Evolutionary conservation across 345 rosid species (phyloP).

Genomic region (Gossypium turneri): DNA sequence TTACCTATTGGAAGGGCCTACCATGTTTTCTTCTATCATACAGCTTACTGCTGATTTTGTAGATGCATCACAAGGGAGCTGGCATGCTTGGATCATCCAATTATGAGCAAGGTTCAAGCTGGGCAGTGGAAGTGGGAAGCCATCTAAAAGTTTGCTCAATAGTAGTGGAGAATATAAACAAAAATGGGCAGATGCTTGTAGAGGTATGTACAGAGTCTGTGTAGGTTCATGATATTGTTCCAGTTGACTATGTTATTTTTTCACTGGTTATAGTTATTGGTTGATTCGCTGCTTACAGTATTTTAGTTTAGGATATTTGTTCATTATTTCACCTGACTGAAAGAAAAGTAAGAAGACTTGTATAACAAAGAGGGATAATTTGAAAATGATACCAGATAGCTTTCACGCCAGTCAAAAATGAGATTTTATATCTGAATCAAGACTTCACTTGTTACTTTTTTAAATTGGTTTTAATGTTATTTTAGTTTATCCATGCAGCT

Average conservation of each 20-base stretch:
- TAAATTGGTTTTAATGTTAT: conserved; percentile 6
- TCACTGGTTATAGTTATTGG: neutral
- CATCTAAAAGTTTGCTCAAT: conserved; percentile 87
- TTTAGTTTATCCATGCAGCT: conserved; percentile 52
- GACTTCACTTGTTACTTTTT: neutral
- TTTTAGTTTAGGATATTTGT: neutral
- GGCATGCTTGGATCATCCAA: conserved; percentile 33
- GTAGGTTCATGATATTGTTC: neutral
- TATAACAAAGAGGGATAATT: neutral
- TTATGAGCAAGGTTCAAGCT: conserved; percentile 60
- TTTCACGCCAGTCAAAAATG: conserved; percentile 2
- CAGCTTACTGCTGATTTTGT: conserved; percentile 24
- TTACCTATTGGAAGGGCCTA: neutral
- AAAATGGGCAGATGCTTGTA: conserved; percentile 82
- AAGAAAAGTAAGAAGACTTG: neutral
- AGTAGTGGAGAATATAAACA: conserved; percentile 79
- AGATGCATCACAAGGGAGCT: conserved; percentile 61
- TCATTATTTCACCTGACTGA: conserved; percentile 4
- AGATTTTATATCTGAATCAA: neutral
- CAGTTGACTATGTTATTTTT: neutral
- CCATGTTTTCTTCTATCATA: neutral
- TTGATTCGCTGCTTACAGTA: neutral
- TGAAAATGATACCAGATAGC: neutral
- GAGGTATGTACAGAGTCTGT: conserved; percentile 47
- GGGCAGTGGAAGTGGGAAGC: conserved; percentile 92